phyloP scores from a whole-genome alignment of 495 filamentous ascomycete species.

The Pseudoneurospora amorphoporcata region DNA sequence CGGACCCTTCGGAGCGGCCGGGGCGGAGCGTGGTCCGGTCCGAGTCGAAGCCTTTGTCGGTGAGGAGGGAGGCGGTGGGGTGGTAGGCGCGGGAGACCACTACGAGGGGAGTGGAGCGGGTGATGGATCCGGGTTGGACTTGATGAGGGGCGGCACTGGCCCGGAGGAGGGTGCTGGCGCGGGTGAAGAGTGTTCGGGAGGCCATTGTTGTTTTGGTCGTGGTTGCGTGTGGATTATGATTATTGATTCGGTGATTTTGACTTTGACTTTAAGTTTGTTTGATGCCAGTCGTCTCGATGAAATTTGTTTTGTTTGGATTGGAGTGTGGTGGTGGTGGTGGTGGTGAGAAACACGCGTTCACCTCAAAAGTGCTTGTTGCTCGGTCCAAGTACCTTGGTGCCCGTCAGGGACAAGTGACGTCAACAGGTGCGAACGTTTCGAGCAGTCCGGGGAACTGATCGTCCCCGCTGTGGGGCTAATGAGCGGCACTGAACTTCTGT shows the following conservation, averaged over 20 bases:
- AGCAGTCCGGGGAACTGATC: not conserved
- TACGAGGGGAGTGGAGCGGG: not conserved
- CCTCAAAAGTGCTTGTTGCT: not conserved
- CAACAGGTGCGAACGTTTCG: not conserved
- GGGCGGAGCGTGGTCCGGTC: constrained; percentile 35
- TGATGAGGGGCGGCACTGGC: not conserved
- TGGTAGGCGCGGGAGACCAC: constrained; percentile 6
- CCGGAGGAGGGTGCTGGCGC: not conserved
- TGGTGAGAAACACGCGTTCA: not conserved
- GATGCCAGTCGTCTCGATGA: not conserved
- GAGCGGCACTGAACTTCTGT: not conserved
- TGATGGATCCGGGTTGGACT: not conserved
- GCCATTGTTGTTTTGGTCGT: not conserved
- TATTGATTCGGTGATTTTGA: not conserved
- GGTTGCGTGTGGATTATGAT: not conserved
- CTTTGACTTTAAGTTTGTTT: not conserved
- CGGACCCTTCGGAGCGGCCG: constrained; percentile 24
- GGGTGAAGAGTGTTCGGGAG: not conserved
- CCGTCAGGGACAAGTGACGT: not conserved
- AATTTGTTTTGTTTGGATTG: not conserved
- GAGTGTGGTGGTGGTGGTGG: not conserved
- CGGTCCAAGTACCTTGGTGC: not conserved
- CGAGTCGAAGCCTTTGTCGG: constrained; percentile 28
- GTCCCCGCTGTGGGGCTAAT: not conserved
- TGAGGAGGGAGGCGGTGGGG: constrained; percentile 4